phyloP scores from a whole-genome alignment of 2,329 filamentous ascomycete genomes.

The Aureobasidium pullulans region DNA sequence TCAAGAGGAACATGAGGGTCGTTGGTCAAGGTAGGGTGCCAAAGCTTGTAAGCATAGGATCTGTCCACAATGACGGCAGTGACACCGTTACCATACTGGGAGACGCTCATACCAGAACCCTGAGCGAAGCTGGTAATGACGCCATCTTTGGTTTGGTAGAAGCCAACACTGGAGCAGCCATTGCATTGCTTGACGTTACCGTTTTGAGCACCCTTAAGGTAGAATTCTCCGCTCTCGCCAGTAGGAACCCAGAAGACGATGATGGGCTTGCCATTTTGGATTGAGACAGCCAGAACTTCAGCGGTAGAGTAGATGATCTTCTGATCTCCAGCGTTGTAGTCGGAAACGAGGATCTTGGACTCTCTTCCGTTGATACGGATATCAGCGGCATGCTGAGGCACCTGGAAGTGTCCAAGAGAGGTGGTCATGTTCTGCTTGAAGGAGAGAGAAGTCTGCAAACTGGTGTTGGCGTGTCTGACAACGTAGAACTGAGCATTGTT shows the following conservation, averaged over 20 bases:
- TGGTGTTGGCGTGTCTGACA: slow-evolving; percentile 47
- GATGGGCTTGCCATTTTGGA: slow-evolving; percentile 27
- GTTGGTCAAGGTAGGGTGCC: slow-evolving; percentile 42
- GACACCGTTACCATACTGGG: slow-evolving; percentile 45
- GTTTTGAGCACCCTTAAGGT: slow-evolving; percentile 18
- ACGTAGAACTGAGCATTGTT: slow-evolving; percentile 55
- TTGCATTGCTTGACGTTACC: slow-evolving; percentile 23
- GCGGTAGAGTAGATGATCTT: slow-evolving; percentile 50
- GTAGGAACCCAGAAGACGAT: slow-evolving; percentile 33
- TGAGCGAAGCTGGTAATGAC: slow-evolving; percentile 23
- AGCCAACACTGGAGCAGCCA: slow-evolving; percentile 35
- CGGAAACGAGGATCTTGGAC: slow-evolving; percentile 55
- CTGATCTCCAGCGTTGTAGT: slow-evolving; percentile 49
- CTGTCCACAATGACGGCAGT: slow-evolving; percentile 48
- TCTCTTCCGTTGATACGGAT: slow-evolving; percentile 54
- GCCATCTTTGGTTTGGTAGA: slow-evolving; percentile 28
- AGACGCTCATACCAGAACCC: slow-evolving; percentile 24
- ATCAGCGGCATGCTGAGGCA: slow-evolving; percentile 36
- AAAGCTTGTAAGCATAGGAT: slow-evolving; percentile 49
- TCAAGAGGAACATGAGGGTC: slow-evolving; percentile 38
- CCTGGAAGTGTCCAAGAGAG: slow-evolving; percentile 46
- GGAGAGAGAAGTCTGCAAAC: slow-evolving; percentile 42
- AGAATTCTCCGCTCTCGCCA: slow-evolving; percentile 35
- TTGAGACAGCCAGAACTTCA: slow-evolving; percentile 40
- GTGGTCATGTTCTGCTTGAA: slow-evolving; percentile 52